These are phyloP conservation scores for Elongisporangium anandrum DNA, from an alignment of 352 stramenopile genomes.

Conservation along the genomic window DNA sequence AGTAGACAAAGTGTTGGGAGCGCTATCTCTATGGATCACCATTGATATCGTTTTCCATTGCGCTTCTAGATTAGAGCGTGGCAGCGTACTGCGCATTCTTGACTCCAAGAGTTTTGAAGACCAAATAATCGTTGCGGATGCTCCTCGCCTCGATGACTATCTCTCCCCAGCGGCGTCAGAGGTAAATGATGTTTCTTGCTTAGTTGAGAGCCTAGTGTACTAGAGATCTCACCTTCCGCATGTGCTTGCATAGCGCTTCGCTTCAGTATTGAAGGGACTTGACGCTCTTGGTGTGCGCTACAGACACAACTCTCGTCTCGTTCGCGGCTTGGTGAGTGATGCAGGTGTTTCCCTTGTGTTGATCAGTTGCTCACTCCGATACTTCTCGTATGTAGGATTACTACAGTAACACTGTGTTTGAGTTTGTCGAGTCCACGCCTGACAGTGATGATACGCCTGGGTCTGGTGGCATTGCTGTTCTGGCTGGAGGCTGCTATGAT, in stretches of 20 bases:
- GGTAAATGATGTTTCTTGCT: conserved; percentile 20
- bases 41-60: too few species aligned
- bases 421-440: conserved; percentile 65
- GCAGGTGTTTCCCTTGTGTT: neutral
- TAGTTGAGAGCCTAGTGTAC: neutral
- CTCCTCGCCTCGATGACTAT: conserved; percentile 58
- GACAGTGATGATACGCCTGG: conserved; percentile 12
- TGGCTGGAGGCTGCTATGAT: conserved; percentile 85
- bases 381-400: conserved; percentile 84
- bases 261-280: conserved; percentile 52
- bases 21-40: neutral
- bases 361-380: neutral
- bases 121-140: conserved; percentile 59
- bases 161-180: conserved; percentile 50
- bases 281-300: conserved; percentile 57
- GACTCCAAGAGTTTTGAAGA: conserved; percentile 80
- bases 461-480: conserved; percentile 61
- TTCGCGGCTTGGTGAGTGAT: conserved; percentile 66
- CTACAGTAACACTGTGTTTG: conserved; percentile 88
- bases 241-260: conserved; percentile 48
- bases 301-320: conserved; percentile 61
- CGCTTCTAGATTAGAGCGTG: conserved; percentile 66
- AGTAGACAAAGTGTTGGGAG: neutral
- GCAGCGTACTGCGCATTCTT: conserved; percentile 82
- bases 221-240: neutral